Percentiles rank a stretch among this genome's conserved stretches.
Conservation (phyloP, 257 asterid species). For the Rauvolfia tetraphylla region DNA sequence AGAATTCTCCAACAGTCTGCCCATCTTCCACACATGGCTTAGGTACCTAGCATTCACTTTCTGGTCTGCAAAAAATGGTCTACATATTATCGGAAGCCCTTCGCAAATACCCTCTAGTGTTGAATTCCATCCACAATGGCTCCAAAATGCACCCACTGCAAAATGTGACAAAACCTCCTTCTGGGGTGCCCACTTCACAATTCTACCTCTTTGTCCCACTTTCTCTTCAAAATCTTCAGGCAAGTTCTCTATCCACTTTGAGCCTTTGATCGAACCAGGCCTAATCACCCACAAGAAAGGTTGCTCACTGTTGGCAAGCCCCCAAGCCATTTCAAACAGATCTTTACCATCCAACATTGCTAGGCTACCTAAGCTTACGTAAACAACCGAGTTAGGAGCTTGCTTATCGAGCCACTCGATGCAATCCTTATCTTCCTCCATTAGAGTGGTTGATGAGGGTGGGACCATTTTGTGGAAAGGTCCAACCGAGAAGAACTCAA, state of each 20-base stretch:
- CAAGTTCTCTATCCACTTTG: not conserved
- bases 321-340: conserved; percentile 20
- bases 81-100: not conserved
- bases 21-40: not conserved
- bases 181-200: conserved; percentile 3
- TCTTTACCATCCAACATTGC: conserved; percentile 4
- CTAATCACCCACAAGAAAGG: conserved; percentile 23
- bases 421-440: not conserved
- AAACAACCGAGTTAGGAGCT: conserved; percentile 15
- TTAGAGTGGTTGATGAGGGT: not conserved
- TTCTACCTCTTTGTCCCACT: not conserved
- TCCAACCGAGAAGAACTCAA: conserved; percentile 44
- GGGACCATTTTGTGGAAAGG: conserved; percentile 44
- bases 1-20: not conserved
- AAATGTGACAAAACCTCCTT: conserved; percentile 1
- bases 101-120: not conserved
- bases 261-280: not conserved
- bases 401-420: conserved; percentile 17
- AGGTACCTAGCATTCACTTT: not conserved
- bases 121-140: too few species aligned
- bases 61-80: not conserved
- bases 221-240: conserved; percentile 2
- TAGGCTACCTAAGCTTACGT: conserved; percentile 18
- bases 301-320: conserved; percentile 4
- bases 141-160: not conserved